A percentile compares a stretch with the other conserved stretches of the same genome.
These are phyloP conservation scores for Rhodotorula toruloides DNA, from an alignment of 768 basidiomycete species.

Conservation along the genomic window DNA sequence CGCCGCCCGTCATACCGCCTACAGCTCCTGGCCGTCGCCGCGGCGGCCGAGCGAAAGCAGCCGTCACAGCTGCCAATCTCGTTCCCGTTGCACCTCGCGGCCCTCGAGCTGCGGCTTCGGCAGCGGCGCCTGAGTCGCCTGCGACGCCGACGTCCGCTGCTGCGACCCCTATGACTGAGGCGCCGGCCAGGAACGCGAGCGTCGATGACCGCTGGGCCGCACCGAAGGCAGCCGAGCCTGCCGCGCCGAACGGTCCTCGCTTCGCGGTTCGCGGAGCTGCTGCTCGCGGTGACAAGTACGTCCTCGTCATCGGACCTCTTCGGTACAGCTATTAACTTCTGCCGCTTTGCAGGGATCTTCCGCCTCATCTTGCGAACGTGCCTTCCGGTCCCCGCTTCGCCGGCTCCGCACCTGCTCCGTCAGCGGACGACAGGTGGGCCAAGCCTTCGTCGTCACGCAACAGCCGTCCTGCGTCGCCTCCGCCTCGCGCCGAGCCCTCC, in stretches of 20 bases:
- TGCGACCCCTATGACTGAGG: background rate
- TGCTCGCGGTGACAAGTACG: background rate
- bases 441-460: background rate
- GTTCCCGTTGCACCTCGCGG: background rate
- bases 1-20: no score
- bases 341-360: background rate
- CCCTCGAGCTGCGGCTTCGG: background rate
- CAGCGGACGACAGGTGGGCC: background rate
- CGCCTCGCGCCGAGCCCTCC: background rate
- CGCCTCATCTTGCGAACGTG: background rate
- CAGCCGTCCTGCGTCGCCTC: background rate
- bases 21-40: background rate
- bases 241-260: background rate
- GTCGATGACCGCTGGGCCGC: slow-evolving; percentile 1
- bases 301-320: background rate
- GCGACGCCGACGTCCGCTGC: background rate
- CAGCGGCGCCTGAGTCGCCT: background rate
- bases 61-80: background rate
- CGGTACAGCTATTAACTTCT: no score
- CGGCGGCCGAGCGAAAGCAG: background rate
- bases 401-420: background rate
- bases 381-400: slow-evolving; percentile 3
- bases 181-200: no score
- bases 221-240: background rate
- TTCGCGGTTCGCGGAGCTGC: background rate